These are phyloP conservation scores for Arthroderma uncinatum DNA, from an alignment of 2,329 filamentous ascomycete species.

Conservation along the genomic window DNA sequence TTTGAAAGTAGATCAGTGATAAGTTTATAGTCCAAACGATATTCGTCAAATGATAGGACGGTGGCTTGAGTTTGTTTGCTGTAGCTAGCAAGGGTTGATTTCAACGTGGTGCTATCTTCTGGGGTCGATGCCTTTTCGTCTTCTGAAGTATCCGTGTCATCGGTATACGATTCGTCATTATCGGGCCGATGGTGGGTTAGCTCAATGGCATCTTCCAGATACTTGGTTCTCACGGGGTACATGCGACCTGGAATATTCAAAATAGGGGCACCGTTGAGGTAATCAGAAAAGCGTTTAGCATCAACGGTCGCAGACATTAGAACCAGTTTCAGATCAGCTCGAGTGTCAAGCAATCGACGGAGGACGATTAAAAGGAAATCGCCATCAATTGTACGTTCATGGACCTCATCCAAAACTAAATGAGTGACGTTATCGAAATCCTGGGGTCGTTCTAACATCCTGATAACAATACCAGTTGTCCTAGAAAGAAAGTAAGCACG, in stretches of 20 bases:
- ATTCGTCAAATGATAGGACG: constrained; percentile 72
- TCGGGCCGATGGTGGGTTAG: constrained; percentile 64
- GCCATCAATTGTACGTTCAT: constrained; percentile 91
- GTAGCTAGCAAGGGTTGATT: constrained; percentile 59
- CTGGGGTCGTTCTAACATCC: constrained; percentile 85
- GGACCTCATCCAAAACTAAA: constrained; percentile 91
- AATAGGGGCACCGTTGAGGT: constrained; percentile 74
- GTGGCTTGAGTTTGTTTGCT: constrained; percentile 64
- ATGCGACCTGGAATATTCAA: constrained; percentile 86
- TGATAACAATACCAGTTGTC: constrained; percentile 77
- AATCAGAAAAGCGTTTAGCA: constrained; percentile 78
- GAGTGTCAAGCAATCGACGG: constrained; percentile 62
- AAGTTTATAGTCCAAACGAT: constrained; percentile 79
- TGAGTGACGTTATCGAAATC: constrained; percentile 85
- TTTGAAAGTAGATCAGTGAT: constrained; percentile 66
- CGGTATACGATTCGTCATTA: constrained; percentile 34
- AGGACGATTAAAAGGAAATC: constrained; percentile 92
- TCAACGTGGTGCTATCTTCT: constrained; percentile 42
- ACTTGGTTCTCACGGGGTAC: constrained; percentile 79
- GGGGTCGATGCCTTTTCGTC: constrained; percentile 37
- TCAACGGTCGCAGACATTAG: constrained; percentile 98
- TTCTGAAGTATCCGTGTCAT: constrained; percentile 34
- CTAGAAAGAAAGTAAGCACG: constrained; percentile 19
- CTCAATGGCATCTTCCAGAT: constrained; percentile 86
- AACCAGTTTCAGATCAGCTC: constrained; percentile 79